phyloP scores from a whole-genome alignment of 2,329 filamentous ascomycete species.

The Rutstroemia sp. region DNA sequence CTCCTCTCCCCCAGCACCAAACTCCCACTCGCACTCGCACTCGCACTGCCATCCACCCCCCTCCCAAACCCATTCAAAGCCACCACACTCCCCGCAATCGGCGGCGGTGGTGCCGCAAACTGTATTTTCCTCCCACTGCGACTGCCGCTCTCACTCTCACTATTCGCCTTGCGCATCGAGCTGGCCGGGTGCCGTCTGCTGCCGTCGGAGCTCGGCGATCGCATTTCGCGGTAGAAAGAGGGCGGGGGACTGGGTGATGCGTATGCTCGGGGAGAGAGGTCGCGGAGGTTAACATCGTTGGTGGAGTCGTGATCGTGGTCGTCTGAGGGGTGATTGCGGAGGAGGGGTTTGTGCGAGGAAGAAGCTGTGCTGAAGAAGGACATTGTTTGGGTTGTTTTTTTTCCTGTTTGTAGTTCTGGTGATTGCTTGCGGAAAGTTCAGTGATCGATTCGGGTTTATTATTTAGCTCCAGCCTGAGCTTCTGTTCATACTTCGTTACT shows the following conservation, averaged over 20 bases:
- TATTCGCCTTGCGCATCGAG: neutral
- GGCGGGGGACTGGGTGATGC: slow-evolving; percentile 1
- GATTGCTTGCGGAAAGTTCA: neutral
- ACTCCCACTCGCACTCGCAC: neutral
- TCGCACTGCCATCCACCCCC: neutral
- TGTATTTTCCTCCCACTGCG: slow-evolving; percentile 18
- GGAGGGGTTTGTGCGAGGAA: neutral
- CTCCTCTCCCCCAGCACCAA: neutral
- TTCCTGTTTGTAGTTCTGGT: neutral
- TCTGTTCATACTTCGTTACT: neutral
- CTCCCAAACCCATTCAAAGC: slow-evolving; percentile 5
- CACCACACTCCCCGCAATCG: slow-evolving; percentile 21
- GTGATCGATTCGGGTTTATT: neutral
- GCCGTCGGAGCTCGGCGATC: neutral
- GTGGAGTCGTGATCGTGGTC: neutral
- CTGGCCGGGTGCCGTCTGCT: too few relatives aligned
- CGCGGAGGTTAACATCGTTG: neutral
- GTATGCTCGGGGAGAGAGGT: neutral
- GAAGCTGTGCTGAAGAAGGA: neutral
- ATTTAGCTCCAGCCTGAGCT: too few relatives aligned
- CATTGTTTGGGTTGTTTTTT: neutral
- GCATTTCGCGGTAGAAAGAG: slow-evolving; percentile 3
- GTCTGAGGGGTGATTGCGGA: neutral
- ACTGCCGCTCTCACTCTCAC: neutral
- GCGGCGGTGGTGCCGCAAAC: slow-evolving; percentile 26